Base-by-base conservation (phyloP, 2,329 filamentous ascomycete species). In the Stylonectria norvegica region DNA sequence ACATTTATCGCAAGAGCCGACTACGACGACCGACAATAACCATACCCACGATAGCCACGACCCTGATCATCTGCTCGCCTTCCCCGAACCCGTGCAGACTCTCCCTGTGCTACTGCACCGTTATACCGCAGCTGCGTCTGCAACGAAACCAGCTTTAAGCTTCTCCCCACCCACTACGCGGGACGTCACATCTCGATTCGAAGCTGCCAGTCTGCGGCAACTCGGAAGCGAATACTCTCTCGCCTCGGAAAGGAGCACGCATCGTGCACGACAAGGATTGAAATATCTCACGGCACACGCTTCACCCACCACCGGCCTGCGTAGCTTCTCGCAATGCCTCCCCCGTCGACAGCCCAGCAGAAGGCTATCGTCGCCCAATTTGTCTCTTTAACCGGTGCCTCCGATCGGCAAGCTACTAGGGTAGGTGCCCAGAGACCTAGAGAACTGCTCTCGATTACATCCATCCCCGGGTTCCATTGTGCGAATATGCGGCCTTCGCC, bases 311-410 rank as follows among this genome's bases (percentile, higher is more conserved):
- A 7, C 22, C 15, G 11, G 18, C 10, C 23, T 32, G 20, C 15
- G n/a, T 38, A 30, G 28, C 19, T 33, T 25, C 25, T 36, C 45
- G 57, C 36, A 37, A 68, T 69, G 67, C 59, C 67, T 42, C 62
- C 64, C 20, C 55, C 59, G 31, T 61, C 64, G 25, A 46, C 57
- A 23, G 49, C 65, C 34, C 62, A 66, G 46, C 65, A 73, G 51
- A 71, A 66, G 60, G 55, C 60, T 28, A 42, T 69, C 50, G 56
- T 67, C 44, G 48, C 56, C 35, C 62, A 72, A 55, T 75, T 76
- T 48, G 55, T 67, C 35, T 48, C 58, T 35, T 52, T 69, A 33
- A 75, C 72, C 9, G 70, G 70, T 22, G 63, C 66, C 12, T 58
- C 60, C 12, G 71, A 72, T 37, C 66, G 68, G 44, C 63, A 59